Conservation (phyloP, 1,139 yeast genomes). For the Pichia sp. region DNA sequence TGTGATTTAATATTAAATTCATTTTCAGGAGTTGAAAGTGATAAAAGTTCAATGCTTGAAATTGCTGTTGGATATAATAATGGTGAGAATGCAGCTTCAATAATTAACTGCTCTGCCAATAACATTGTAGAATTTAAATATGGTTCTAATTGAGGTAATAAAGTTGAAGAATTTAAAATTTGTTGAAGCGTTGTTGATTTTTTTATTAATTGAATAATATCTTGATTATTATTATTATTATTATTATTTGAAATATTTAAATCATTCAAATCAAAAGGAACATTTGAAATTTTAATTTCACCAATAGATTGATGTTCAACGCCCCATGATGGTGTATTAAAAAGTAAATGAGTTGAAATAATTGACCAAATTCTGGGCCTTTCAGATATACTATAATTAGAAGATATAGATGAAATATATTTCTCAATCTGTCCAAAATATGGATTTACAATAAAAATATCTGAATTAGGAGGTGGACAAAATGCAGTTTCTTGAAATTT, state of each 20-base stretch:
- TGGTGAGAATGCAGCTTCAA: constrained; percentile 11
- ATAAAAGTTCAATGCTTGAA: not conserved
- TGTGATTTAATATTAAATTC: not conserved
- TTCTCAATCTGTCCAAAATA: constrained; percentile 42
- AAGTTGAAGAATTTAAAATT: constrained; percentile 24
- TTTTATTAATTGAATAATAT: constrained; percentile 33
- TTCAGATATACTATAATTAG: constrained; percentile 23
- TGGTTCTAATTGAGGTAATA: constrained; percentile 11
- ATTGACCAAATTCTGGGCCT: constrained; percentile 41
- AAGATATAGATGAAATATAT: constrained; percentile 15
- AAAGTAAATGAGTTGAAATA: constrained; percentile 43
- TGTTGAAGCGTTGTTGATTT: constrained; percentile 23
- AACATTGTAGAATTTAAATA: constrained; percentile 2
- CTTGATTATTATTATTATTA: constrained; percentile 1
- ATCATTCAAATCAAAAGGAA: constrained; percentile 1
- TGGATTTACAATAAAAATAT: constrained; percentile 42
- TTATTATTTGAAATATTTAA: not conserved
- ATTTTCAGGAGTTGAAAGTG: not conserved
- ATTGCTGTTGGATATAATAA: not conserved
- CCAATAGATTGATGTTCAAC: constrained; percentile 44
- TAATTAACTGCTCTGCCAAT: constrained; percentile 11
- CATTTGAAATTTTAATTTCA: constrained; percentile 16
- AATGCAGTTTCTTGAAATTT: not conserved
- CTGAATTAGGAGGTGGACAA: constrained; percentile 29
- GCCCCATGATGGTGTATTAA: constrained; percentile 29